Percentiles rank a stretch among this genome's conserved stretches.
These are phyloP conservation scores for Sungouiella thailandica DNA, from an alignment of 805 yeast genomes.

Conservation along the genomic window DNA sequence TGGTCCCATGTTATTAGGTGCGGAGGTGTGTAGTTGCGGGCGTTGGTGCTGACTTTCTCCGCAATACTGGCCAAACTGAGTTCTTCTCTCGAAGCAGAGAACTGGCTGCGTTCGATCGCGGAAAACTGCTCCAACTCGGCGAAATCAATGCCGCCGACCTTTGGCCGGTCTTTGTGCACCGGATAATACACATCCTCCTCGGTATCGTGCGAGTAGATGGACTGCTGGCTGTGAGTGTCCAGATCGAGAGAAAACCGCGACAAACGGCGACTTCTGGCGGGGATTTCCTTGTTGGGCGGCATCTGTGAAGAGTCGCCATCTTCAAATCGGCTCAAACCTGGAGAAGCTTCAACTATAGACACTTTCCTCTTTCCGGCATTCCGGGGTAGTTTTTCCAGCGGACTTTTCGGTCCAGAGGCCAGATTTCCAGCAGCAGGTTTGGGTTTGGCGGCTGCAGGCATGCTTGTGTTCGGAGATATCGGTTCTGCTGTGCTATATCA, in stretches of 20 bases:
- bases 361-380: no score
- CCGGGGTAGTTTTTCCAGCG: no score
- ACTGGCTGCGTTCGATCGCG: neutral
- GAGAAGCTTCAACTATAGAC: no score
- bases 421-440: no score
- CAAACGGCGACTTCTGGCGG: neutral
- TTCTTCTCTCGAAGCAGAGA: no score
- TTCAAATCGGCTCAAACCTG: no score
- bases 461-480: no score
- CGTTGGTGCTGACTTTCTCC: neutral
- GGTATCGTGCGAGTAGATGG: slow-evolving; percentile 1
- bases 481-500: no score
- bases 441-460: no score
- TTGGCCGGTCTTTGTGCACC: neutral
- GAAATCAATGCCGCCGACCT: slow-evolving; percentile 1
- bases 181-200: slow-evolving; percentile 3
- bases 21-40: neutral
- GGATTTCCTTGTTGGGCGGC: no score
- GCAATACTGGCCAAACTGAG: neutral
- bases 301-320: no score
- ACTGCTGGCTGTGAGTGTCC: neutral
- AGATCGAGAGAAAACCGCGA: neutral
- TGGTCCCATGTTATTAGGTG: neutral
- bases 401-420: no score
- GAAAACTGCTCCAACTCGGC: slow-evolving; percentile 1